Evolutionary conservation across 2,329 filamentous ascomycete genomes (phyloP).

Genomic region (Arthrobotrys pseudoclavata): DNA sequence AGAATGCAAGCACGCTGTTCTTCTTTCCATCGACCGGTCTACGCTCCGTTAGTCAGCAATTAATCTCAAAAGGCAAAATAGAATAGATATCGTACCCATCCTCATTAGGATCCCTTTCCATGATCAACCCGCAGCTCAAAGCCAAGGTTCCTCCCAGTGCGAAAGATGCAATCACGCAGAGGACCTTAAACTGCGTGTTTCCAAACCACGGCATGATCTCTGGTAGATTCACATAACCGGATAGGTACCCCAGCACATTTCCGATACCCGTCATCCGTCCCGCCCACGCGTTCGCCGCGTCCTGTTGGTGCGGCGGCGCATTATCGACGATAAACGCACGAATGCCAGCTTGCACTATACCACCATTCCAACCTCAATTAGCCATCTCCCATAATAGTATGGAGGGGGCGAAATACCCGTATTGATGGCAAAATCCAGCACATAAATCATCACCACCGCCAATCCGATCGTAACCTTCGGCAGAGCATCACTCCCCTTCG

Average conservation of each 20-base stretch:
- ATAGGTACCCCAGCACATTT: constrained; percentile 81
- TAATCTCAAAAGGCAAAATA: neutral
- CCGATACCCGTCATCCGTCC: constrained; percentile 87
- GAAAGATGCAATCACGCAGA: constrained; percentile 86
- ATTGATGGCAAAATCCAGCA: constrained; percentile 95
- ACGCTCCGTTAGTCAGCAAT: constrained; percentile 68
- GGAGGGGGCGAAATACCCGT: constrained; percentile 72
- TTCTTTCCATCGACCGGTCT: constrained; percentile 73
- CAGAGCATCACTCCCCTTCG: constrained; percentile 69
- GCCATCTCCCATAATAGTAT: neutral
- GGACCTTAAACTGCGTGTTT: constrained; percentile 89
- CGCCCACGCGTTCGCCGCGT: constrained; percentile 93
- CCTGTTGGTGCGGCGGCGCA: constrained; percentile 91
- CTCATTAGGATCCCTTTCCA: constrained; percentile 81
- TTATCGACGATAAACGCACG: constrained; percentile 94
- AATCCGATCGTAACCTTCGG: constrained; percentile 77
- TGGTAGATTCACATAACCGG: constrained; percentile 53
- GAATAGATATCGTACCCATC: constrained; percentile 40
- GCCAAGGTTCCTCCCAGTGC: constrained; percentile 71
- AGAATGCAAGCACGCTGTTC: constrained; percentile 81
- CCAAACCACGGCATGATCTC: constrained; percentile 79
- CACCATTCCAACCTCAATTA: constrained; percentile 31
- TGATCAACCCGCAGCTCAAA: constrained; percentile 72
- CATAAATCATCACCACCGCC: constrained; percentile 87
- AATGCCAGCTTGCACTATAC: constrained; percentile 85